Percentiles rank a stretch among this genome's conserved stretches.
These are phyloP conservation scores for Vigna hirtella DNA, from an alignment of 306 rosid species.

Conservation along the genomic window DNA sequence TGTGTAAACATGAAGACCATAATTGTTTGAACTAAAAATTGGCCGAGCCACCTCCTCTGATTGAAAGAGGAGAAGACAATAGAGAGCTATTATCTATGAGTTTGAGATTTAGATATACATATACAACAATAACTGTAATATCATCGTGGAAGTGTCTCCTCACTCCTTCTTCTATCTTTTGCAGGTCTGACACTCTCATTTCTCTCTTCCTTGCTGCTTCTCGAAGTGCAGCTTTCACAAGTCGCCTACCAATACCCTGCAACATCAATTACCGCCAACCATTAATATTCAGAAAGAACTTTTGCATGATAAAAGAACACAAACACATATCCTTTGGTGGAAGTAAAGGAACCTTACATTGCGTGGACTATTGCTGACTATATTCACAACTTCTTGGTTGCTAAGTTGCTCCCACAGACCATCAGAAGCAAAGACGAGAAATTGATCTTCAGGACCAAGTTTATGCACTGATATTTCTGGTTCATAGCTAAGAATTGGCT, in stretches of 20 bases:
- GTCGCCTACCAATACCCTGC: conserved; percentile 69
- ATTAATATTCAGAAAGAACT: not conserved
- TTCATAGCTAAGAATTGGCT: conserved; percentile 73
- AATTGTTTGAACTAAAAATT: conserved; percentile 42
- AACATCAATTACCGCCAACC: conserved; percentile 1
- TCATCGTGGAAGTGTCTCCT: conserved; percentile 92
- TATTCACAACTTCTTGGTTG: conserved; percentile 77
- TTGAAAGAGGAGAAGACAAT: conserved; percentile 58
- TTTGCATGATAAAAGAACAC: not conserved
- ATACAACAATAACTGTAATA: conserved; percentile 74
- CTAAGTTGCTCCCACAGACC: conserved; percentile 94
- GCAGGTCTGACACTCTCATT: conserved; percentile 73
- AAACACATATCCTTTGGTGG: not conserved
- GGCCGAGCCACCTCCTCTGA: conserved; percentile 62
- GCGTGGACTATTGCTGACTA: conserved; percentile 66
- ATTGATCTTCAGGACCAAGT: conserved; percentile 70
- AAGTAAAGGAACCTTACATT: conserved; percentile 52
- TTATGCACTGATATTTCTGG: conserved; percentile 66
- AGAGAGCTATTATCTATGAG: conserved; percentile 50
- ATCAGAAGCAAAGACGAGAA: conserved; percentile 83
- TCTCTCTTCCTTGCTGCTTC: conserved; percentile 92
- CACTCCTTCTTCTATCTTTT: conserved; percentile 74
- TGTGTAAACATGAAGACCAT: conserved; percentile 7
- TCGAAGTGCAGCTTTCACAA: conserved; percentile 69
- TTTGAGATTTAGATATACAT: conserved; percentile 64